These are phyloP conservation scores for sorghum (Sorghum bicolor) DNA, from an alignment of 176 grass and related monocot species.

Conservation along the genomic window Sorghum_bicolor_NCBIv3 NC_012870.2:71063001-71063500, in stretches of 20 bases:
- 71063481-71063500: neutral
- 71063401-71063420: neutral
- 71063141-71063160: conserved; percentile 34
- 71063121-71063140: conserved; percentile 55
- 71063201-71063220: conserved; percentile 16
- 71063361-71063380: neutral
- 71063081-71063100: conserved; percentile 6
- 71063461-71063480: neutral
- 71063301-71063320: neutral
- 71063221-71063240: conserved; percentile 18
- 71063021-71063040: conserved; percentile 39
- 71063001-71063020: conserved; percentile 13
- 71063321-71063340: conserved; percentile 20
- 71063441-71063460: neutral
- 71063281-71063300: conserved; percentile 23
- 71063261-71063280: conserved; percentile 27
- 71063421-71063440: neutral
- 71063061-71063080: conserved; percentile 23
- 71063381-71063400: neutral
- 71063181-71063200: conserved; percentile 32
- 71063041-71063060: conserved; percentile 37
- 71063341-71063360: conserved; percentile 27
- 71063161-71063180: conserved; percentile 48
- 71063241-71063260: conserved; percentile 29
- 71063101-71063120: conserved; percentile 43